Evolutionary conservation across 2,329 filamentous ascomycete genomes (phyloP), one percentile per base, ranked within the genome.

Genomic region (Hortaea werneckii): DNA sequence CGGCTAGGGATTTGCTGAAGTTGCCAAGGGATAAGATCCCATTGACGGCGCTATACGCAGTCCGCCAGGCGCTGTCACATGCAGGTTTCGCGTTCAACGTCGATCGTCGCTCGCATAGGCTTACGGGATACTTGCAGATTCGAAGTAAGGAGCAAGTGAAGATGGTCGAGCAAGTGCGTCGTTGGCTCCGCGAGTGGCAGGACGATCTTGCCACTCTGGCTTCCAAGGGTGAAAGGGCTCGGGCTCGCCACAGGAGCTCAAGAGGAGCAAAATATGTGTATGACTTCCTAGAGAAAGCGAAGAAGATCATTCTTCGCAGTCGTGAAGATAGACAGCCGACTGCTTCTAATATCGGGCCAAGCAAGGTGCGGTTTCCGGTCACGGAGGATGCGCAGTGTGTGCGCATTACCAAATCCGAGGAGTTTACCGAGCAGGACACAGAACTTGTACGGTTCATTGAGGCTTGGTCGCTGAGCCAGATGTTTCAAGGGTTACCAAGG

Each of bases 371-470:
- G 5, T 43, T 52, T 6, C 46, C 55, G 3, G 53, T 63, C 10
- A 58, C 50, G 2, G 28, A 38, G 9, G 42, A 47, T 29, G 41
- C 55, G 7, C 53, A 60, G 3, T 60, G 41, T 48, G 55, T 53
- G 45, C 54, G 47, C 45, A 58, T 48, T 7, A 50, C 49, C 49
- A 27, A 12, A 11, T 49, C 50, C 13, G 32, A 57, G 29, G 37
- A 62, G 0, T 83, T 80, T 67, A 71, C 67, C 4, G 55, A 65
- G 1, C 53, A 65, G 5, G 79, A 83, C 48, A 59, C 69, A 35
- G 69, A 77, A 20, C 72, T 87, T 41, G 70, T 90, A 42, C 66
- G 71, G 1, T 89, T 87, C 54, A 67, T 92, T 41, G 78, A 87
- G 58, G 72, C 79, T 39, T 88, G 83, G 79, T 71, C 78, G 13